Conservation (phyloP, 1,284 basidiomycete species). For the Serendipita sp. region DNA sequence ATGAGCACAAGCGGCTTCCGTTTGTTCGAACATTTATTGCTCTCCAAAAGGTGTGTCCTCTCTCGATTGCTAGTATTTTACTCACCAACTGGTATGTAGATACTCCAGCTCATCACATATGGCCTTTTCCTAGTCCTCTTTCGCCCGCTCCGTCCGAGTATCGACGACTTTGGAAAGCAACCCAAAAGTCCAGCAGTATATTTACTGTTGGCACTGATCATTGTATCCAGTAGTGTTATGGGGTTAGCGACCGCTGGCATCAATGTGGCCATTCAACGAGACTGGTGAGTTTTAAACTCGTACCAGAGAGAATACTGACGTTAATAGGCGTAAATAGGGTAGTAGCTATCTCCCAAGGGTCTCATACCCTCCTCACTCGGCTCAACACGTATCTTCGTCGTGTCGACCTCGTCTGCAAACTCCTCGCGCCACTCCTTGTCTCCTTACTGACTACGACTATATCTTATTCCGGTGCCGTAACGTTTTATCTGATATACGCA, state of each 20-base stretch:
- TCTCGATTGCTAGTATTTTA: slow-evolving; percentile 27
- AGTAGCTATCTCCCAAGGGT: slow-evolving; percentile 26
- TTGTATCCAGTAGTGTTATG: slow-evolving; percentile 27
- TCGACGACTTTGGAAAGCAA: not conserved
- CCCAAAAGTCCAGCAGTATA: not conserved
- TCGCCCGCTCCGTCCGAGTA: slow-evolving; percentile 15
- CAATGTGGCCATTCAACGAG: slow-evolving; percentile 39
- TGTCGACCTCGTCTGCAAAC: slow-evolving; percentile 40
- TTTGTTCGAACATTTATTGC: slow-evolving; percentile 30
- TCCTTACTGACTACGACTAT: slow-evolving; percentile 31
- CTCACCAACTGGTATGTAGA: not conserved
- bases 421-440: slow-evolving; percentile 40
- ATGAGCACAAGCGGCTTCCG: slow-evolving; percentile 25
- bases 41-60: slow-evolving; percentile 25
- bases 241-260: slow-evolving; percentile 32
- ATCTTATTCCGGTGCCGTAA: slow-evolving; percentile 16
- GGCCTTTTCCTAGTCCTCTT: slow-evolving; percentile 14
- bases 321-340: slow-evolving; percentile 15
- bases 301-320: not conserved
- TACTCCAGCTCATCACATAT: slow-evolving; percentile 8
- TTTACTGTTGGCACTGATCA: slow-evolving; percentile 18
- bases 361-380: slow-evolving; percentile 21
- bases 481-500: slow-evolving; percentile 23
- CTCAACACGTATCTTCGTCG: slow-evolving; percentile 32
- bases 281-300: slow-evolving; percentile 24